Evolutionary conservation across 257 asterid species (phyloP).

Genomic region (Ophiorrhiza pumila): DNA sequence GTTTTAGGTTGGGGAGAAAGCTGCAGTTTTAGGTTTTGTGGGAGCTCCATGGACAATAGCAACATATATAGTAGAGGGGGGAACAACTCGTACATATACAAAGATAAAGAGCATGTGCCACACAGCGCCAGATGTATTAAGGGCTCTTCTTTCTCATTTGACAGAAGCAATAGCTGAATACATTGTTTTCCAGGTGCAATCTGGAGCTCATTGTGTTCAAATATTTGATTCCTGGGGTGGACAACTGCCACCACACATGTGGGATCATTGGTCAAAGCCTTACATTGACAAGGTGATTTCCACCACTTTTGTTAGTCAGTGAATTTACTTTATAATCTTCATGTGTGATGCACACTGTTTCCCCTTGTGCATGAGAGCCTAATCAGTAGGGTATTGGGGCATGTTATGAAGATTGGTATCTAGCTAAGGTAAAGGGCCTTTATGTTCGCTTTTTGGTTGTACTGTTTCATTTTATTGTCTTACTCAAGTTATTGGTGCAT

Average conservation of each 20-base stretch:
- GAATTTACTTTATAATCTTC: not conserved
- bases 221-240: constrained; percentile 96
- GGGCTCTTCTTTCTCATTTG: constrained; percentile 77
- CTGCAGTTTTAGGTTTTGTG: constrained; percentile 96
- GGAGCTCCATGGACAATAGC: constrained; percentile 99
- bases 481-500: not conserved
- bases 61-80: constrained; percentile 91
- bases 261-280: constrained; percentile 95
- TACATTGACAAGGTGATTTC: constrained; percentile 68
- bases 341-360: not conserved
- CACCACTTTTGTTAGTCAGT: not conserved
- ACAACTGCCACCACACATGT: constrained; percentile 55
- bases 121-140: constrained; percentile 45
- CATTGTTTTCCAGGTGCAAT: constrained; percentile 70
- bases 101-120: constrained; percentile 94
- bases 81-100: constrained; percentile 80
- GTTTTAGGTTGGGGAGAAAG: constrained; percentile 69
- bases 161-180: constrained; percentile 54
- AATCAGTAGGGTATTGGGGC: not conserved
- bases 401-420: not conserved
- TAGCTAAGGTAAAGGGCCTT: too few relatives aligned
- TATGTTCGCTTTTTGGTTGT: too few relatives aligned
- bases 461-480: not conserved
- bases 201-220: constrained; percentile 95
- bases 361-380: not conserved